Evolutionary conservation across 2,329 filamentous ascomycete species (phyloP), one percentile per base, ranked within the genome.

Genomic region (Cryphonectria carpinicola): DNA sequence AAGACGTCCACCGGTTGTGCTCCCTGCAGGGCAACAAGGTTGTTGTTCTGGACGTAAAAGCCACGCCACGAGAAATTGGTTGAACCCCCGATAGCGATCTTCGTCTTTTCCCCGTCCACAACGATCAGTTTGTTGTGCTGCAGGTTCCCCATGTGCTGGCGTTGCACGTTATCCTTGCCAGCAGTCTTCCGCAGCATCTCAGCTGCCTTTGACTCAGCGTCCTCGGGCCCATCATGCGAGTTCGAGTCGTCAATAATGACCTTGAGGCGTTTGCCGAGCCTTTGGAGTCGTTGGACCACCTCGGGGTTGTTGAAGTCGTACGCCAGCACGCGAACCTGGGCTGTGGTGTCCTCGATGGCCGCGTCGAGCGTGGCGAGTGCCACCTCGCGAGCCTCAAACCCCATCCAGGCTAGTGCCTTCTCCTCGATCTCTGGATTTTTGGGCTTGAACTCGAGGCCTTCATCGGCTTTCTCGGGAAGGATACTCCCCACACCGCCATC

Each of bases 241-340:
- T 67, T 70, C 3, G 74, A 75, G 54, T 75, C 74, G 25, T 75
- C 74, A 13, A 75, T 75, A 56, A 75, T 75, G 66, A 75, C 71
- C 73, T 74, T 75, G 14, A 75, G 61, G 5, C 74, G 73, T 22
- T 41, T 70, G 4, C 70, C 65, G 25, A 75, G 69, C 64, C 69
- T 69, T 60, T 75, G 71, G 35, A 75, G 72, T 7, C 73, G 70
- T 35, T 58, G 67, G 7, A 75, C 74, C 63, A 75, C 70, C 65
- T 75, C 74, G 7, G 73, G 74, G 60, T 73, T 72, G 68, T 75
- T 75, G 69, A 75, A 65, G 60, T 75, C 74, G 49, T 75, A 75
- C 14, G 73, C 74, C 28, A 70, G 67, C 37, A 75, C 68, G 49
- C 72, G 73, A 6, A 75, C 74, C 58, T 74, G 67, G 39, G 74